Evolutionary conservation across 192 early-diverging fungal species (phyloP).

Genomic region (Backusella mclennaniae): DNA sequence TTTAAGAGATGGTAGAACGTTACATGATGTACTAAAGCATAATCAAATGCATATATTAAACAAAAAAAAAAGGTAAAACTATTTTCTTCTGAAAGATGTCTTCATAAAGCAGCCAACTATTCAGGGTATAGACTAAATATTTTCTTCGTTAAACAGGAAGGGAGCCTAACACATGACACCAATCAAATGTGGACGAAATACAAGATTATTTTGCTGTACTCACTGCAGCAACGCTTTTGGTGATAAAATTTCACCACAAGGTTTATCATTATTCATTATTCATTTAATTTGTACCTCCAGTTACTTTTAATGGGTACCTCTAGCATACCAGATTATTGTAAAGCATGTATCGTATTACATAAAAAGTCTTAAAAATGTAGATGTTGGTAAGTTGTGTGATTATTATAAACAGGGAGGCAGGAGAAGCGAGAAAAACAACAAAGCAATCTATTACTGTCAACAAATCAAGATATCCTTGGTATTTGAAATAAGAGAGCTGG

Average conservation of each 20-base stretch:
- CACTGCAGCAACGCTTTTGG: neutral
- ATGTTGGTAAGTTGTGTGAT: neutral
- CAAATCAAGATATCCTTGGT: neutral
- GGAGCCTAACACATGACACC: neutral
- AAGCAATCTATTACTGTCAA: neutral
- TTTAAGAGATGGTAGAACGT: neutral
- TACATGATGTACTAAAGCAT: neutral
- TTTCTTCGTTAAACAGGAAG: neutral
- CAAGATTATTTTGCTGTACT: neutral
- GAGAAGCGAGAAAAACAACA: neutral
- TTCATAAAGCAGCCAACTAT: neutral
- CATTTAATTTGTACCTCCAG: slow-evolving; percentile 2
- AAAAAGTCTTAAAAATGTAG: neutral
- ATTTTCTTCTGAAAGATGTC: neutral
- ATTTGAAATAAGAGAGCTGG: neutral
- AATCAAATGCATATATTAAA: neutral
- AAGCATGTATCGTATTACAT: neutral
- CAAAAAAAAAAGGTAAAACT: neutral
- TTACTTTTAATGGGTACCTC: neutral
- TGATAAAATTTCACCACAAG: neutral
- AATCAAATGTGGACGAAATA: slow-evolving; percentile 1
- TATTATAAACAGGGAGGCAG: neutral
- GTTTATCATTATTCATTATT: neutral
- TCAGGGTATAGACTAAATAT: neutral
- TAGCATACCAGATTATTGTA: neutral